These are phyloP conservation scores for Pseudozyma sp. DNA, from an alignment of 1,284 basidiomycete species.

Conservation along the genomic window DNA sequence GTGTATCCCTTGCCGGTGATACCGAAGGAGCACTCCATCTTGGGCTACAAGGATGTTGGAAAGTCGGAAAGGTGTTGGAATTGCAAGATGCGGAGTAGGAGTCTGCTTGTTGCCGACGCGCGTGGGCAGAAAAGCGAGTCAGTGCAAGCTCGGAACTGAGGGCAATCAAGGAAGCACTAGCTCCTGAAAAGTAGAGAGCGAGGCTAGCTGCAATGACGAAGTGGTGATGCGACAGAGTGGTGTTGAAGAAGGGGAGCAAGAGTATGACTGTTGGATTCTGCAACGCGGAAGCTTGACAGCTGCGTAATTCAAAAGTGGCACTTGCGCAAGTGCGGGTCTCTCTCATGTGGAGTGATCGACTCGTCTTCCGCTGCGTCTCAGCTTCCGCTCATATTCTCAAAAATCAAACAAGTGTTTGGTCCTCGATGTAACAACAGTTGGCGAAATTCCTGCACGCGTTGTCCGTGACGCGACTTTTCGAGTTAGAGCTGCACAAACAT, in stretches of 20 bases:
- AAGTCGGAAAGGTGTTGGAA: background rate
- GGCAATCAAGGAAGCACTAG: background rate
- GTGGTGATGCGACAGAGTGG: background rate
- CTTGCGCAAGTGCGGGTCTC: constrained; percentile 33
- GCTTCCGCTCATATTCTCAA: constrained; percentile 6
- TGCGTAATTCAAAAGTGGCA: constrained; percentile 33
- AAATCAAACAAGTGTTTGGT: background rate
- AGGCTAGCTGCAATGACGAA: background rate
- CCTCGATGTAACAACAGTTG: constrained; percentile 17
- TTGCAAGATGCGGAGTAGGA: background rate
- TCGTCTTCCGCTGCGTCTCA: constrained; percentile 9
- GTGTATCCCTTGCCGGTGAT: constrained; percentile 69
- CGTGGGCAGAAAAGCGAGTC: background rate
- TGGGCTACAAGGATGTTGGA: constrained; percentile 7
- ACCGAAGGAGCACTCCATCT: constrained; percentile 72
- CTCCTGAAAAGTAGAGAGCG: background rate
- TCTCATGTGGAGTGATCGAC: constrained; percentile 46
- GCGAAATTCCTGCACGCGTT: constrained; percentile 20
- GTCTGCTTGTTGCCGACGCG: no score
- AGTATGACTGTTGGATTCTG: background rate
- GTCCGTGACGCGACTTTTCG: constrained; percentile 19
- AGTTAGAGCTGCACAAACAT: background rate
- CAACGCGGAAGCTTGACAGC: constrained; percentile 3
- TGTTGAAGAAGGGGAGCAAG: background rate
- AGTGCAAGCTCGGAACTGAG: background rate